Percentiles rank a stretch among this genome's conserved stretches.
phyloP scores from a whole-genome alignment of 108 stramenopile genomes.

The Nannochloropsis granulata region DNA sequence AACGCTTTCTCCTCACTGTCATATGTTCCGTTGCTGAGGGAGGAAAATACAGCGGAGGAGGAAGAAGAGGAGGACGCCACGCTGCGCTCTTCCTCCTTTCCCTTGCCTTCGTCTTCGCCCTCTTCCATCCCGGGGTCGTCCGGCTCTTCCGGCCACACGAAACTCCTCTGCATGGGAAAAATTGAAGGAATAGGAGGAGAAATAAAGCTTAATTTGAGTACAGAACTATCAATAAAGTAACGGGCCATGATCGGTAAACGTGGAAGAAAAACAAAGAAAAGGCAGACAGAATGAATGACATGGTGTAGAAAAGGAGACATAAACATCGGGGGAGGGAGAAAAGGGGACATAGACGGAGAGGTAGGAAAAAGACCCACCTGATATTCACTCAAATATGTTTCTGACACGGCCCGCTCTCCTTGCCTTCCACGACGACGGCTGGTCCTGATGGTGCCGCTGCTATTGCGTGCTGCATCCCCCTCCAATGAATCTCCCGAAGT shows the following conservation, averaged over 20 bases:
- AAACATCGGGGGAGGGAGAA: neutral
- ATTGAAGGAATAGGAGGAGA: neutral
- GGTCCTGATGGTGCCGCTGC: too few species aligned
- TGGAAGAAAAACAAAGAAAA: too few species aligned
- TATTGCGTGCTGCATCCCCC: too few species aligned
- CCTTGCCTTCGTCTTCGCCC: neutral
- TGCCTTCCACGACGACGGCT: too few species aligned
- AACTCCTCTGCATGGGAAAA: neutral
- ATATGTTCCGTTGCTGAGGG: neutral
- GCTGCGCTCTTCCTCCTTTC: neutral
- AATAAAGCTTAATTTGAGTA: too few species aligned
- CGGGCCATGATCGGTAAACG: too few species aligned
- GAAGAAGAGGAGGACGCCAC: neutral
- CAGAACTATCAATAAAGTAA: too few species aligned
- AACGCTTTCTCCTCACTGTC: neutral
- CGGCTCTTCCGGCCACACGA: neutral
- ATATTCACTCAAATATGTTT: neutral
- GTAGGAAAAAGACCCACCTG: neutral
- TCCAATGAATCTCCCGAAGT: too few species aligned
- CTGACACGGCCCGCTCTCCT: neutral
- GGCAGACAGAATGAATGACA: neutral
- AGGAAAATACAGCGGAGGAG: neutral
- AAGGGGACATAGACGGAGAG: neutral
- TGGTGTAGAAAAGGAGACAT: neutral
- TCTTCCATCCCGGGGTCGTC: neutral